Conservation (phyloP, 1,284 basidiomycete species). For the Pulchroboletus neoregius region DNA sequence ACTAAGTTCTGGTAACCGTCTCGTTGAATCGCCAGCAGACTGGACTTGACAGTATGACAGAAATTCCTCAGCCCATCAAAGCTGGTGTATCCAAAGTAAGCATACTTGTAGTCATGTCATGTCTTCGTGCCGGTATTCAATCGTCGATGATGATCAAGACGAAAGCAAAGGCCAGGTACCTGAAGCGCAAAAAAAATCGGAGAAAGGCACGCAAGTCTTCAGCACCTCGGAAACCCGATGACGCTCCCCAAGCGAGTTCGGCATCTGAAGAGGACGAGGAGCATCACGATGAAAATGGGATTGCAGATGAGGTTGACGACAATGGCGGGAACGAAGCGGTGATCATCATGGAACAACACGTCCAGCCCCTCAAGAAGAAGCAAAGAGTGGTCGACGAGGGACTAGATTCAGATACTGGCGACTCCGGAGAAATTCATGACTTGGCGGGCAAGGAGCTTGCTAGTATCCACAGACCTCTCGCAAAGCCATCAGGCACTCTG, state of each 20-base stretch:
- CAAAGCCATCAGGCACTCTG: constrained; percentile 34
- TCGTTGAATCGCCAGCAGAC: neutral
- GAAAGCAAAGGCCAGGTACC: constrained; percentile 29
- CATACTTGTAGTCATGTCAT: neutral
- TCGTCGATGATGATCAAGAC: constrained; percentile 19
- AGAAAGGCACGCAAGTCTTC: constrained; percentile 27
- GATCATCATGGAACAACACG: neutral
- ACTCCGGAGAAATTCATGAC: neutral
- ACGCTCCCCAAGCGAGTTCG: neutral
- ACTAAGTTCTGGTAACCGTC: no score
- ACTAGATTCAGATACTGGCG: neutral
- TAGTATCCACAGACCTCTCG: constrained; percentile 1
- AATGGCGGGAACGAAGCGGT: constrained; percentile 2
- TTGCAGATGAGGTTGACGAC: neutral
- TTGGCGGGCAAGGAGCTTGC: neutral
- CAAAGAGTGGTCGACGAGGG: constrained; percentile 12
- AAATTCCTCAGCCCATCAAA: constrained; percentile 4
- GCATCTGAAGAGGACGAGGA: constrained; percentile 17
- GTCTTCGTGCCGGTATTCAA: constrained; percentile 3
- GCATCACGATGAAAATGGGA: neutral
- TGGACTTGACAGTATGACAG: constrained; percentile 14
- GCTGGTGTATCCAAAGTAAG: constrained; percentile 23
- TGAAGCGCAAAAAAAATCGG: constrained; percentile 30
- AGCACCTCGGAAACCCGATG: constrained; percentile 14
- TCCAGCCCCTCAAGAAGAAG: constrained; percentile 17